Base-by-base conservation (phyloP, 805 yeast genomes). In the Candida krabiensis region DNA sequence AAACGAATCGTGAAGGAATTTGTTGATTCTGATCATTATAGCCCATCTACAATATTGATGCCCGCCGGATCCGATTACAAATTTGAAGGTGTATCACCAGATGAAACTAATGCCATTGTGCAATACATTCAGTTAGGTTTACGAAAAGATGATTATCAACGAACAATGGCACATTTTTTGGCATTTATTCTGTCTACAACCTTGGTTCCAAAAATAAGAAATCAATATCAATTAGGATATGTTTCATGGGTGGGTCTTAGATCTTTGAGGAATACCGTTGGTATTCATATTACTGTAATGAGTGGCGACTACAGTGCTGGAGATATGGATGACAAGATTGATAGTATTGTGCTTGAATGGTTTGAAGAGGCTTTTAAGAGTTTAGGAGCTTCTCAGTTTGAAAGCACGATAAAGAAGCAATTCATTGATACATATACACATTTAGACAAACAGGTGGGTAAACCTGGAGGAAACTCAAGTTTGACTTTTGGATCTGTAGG, bases 211-310 rank as follows among this genome's bases (percentile, higher is more conserved):
- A 79, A 74, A 32, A 56, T 83, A 13, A 60, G 90, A 43, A 69
- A 68, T 14, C 72, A 70, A 47, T 70, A 69, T 41, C 84, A 79
- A 45, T 56, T 84, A 38, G 90, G 87, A 0, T 84, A 84, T 52
- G 67, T 71, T 4, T 77, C 81, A 0, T 47, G 71, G n/a, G 75
- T 80, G 15, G 88, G 88, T 0, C 38, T 71, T 18, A 61, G 85
- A 41, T 49, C 73, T 0, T 56, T 77, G 19, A 63, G 79, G 37
- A 66, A 69, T 16, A 72, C 80, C 0, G 56, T 74, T 22, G 91
- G 91, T 1, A 42, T 83, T 3, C 82, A 78, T 48, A 58, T 84
- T 9, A 65, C 76, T 1, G 57, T 81, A 0, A 72, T 80, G 68
- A 79, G 87, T 44, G 71, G 73, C 12, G 61, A 60, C 2, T 65